Evolutionary conservation across 202 grass and related monocot species (phyloP).

Genomic region (Brachypodium distachyon): DNA sequence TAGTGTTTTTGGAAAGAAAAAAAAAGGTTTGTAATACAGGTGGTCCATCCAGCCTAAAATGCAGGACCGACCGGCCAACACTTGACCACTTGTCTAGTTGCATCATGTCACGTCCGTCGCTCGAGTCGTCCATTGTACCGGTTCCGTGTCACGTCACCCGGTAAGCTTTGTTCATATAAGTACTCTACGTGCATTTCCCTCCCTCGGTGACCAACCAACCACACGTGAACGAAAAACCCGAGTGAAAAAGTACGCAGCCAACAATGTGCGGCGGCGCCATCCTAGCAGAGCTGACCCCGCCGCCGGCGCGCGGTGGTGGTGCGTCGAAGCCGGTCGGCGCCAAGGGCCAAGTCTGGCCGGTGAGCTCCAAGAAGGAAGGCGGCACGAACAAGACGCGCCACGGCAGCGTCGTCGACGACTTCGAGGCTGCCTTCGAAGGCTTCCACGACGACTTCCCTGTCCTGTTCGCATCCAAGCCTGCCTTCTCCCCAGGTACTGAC

Average conservation of each 20-base stretch:
- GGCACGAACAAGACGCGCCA: constrained; percentile 4
- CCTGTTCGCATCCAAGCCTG: constrained; percentile 18
- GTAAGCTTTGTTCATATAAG: constrained; percentile 5
- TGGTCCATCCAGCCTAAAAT: no score
- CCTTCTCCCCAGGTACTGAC: constrained; percentile 12
- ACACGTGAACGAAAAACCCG: background rate
- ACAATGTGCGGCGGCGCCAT: constrained; percentile 69
- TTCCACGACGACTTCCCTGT: constrained; percentile 32
- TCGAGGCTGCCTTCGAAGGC: constrained; percentile 46
- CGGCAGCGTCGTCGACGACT: constrained; percentile 12
- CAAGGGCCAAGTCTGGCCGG: constrained; percentile 1
- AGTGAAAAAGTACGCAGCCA: background rate
- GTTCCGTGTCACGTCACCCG: background rate
- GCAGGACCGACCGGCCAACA: no score
- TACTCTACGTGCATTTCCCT: background rate
- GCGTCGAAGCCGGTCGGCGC: constrained; percentile 11
- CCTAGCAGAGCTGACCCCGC: constrained; percentile 42
- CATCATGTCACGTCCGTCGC: background rate
- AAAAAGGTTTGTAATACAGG: no score
- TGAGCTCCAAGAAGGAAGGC: constrained; percentile 2
- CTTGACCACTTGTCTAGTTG: background rate
- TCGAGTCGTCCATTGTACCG: background rate
- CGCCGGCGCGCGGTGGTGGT: constrained; percentile 4
- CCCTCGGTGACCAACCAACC: background rate
- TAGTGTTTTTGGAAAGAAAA: no score